Evolutionary conservation across 306 rosid genomes (phyloP).

Genomic region (Fagus crenata): DNA sequence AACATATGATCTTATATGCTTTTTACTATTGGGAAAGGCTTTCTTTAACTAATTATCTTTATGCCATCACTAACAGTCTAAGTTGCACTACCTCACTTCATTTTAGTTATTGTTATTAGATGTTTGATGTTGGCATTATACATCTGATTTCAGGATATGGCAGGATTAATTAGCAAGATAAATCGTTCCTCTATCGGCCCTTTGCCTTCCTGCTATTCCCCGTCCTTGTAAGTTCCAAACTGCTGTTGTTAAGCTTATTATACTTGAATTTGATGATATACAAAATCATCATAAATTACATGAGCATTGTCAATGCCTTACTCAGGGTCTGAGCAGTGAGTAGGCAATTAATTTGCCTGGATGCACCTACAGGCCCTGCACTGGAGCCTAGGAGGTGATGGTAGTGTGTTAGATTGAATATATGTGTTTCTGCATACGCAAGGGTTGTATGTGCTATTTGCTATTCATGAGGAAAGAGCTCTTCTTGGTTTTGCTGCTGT

Average conservation of each 20-base stretch:
- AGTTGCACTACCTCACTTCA: slow-evolving; percentile 1
- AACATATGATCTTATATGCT: slow-evolving; percentile 7
- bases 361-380: neutral
- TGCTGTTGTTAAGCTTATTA: slow-evolving; percentile 26
- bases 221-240: slow-evolving; percentile 71
- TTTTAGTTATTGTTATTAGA: slow-evolving; percentile 11
- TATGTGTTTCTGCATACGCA: neutral
- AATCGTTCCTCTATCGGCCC: slow-evolving; percentile 97
- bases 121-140: slow-evolving; percentile 27
- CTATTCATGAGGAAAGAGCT: neutral
- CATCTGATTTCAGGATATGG: slow-evolving; percentile 86
- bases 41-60: slow-evolving; percentile 21
- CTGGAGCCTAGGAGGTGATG: neutral
- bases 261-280: slow-evolving; percentile 14
- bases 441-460: neutral
- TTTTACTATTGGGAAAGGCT: slow-evolving; percentile 9
- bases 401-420: neutral
- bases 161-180: slow-evolving; percentile 95
- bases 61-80: neutral
- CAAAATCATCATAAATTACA: neutral
- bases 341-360: neutral
- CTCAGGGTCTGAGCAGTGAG: neutral
- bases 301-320: neutral
- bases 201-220: slow-evolving; percentile 90
- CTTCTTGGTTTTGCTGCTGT: neutral